phyloP scores from a whole-genome alignment of 306 rosid species.

The Prosopis cineraria region DNA sequence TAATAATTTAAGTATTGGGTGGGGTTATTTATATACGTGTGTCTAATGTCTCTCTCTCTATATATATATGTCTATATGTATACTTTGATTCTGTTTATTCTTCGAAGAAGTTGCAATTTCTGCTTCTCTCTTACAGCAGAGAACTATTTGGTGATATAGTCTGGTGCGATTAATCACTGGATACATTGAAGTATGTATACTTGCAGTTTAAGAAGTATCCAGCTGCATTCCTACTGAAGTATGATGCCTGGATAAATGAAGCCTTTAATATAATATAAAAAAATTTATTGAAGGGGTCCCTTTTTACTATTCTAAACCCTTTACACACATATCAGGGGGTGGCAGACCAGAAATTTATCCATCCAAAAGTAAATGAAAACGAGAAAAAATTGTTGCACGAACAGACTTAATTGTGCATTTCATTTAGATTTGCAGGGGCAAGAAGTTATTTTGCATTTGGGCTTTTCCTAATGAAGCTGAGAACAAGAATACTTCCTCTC shows the following conservation, averaged over 20 bases:
- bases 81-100: no score
- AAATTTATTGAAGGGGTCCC: neutral
- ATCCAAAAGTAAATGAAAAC: neutral
- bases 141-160: neutral
- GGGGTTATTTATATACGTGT: no score
- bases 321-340: neutral
- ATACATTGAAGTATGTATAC: slow-evolving; percentile 5
- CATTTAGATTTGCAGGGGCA: neutral
- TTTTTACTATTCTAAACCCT: no score
- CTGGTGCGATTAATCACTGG: neutral
- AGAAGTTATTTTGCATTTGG: neutral
- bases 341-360: neutral
- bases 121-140: no score
- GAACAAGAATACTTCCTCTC: neutral
- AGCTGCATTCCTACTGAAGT: neutral
- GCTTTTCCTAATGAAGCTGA: neutral
- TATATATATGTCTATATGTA: no score
- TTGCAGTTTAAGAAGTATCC: neutral
- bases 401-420: slow-evolving; percentile 7
- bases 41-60: no score
- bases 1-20: no score
- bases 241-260: neutral
- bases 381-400: neutral
- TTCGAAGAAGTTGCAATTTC: no score
- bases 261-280: neutral